Evolutionary conservation across 495 filamentous ascomycete genomes (phyloP).

Genomic region (Xylaria cubensis): DNA sequence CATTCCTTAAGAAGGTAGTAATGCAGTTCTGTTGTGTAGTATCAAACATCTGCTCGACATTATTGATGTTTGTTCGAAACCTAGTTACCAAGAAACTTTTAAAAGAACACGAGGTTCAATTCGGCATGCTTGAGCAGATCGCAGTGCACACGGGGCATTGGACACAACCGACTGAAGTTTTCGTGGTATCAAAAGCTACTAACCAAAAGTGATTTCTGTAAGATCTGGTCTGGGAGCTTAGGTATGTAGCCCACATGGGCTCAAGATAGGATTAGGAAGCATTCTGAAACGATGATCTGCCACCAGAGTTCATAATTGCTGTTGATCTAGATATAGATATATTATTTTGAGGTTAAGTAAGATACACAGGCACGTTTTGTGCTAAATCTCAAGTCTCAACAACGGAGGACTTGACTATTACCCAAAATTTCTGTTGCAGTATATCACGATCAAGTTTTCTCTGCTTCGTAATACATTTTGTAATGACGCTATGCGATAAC

Average conservation of each 20-base stretch:
- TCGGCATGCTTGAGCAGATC: neutral
- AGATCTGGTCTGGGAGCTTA: neutral
- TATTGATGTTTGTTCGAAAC: too few species aligned
- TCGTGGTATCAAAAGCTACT: neutral
- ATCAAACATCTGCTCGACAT: too few species aligned
- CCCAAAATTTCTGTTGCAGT: too few species aligned
- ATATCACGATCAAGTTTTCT: neutral
- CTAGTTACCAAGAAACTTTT: neutral
- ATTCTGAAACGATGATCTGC: slow-evolving; percentile 19
- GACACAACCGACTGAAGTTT: neutral
- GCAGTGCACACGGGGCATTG: neutral
- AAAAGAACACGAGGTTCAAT: neutral
- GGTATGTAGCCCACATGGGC: neutral
- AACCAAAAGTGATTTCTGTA: neutral
- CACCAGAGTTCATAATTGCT: neutral
- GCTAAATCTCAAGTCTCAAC: neutral
- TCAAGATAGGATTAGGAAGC: neutral
- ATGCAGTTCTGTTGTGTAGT: neutral
- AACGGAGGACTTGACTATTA: neutral
- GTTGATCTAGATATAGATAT: slow-evolving; percentile 22
- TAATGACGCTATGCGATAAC: neutral
- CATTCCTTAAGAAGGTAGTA: neutral
- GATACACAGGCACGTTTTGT: neutral
- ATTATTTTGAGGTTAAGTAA: neutral
- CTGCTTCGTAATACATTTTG: neutral